Evolutionary conservation across 345 rosid genomes (phyloP).

Genomic region (Xanthoceras sorbifolium): DNA sequence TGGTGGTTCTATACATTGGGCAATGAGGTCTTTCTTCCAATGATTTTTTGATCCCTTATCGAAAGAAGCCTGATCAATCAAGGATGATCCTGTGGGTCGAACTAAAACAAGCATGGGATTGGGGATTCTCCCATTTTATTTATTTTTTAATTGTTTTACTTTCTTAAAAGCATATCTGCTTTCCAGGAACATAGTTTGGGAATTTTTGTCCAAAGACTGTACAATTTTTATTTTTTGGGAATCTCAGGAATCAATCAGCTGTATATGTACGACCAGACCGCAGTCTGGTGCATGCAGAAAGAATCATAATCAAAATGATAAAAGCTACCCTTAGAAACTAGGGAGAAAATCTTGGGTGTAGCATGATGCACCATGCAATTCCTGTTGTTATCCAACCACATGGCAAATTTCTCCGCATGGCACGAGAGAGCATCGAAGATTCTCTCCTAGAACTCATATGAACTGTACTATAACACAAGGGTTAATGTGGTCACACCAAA

Average conservation of each 20-base stretch:
- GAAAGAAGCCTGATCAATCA: background rate
- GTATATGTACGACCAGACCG: background rate
- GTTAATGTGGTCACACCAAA: background rate
- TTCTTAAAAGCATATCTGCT: background rate
- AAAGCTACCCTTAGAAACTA: background rate
- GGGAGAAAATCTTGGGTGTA: background rate
- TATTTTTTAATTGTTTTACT: background rate
- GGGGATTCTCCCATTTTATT: too few species aligned
- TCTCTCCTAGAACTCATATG: too few species aligned
- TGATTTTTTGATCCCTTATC: background rate
- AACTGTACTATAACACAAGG: background rate
- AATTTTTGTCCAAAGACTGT: conserved; percentile 6
- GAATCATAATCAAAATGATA: background rate
- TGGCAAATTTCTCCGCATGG: too few species aligned
- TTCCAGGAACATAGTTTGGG: background rate
- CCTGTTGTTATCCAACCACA: too few species aligned
- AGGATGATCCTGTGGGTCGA: background rate
- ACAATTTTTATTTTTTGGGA: background rate
- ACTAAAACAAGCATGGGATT: background rate
- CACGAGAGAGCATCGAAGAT: too few species aligned
- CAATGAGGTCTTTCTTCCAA: background rate
- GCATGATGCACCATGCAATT: too few species aligned
- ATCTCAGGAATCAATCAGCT: conserved; percentile 4
- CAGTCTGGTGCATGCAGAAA: too few species aligned
- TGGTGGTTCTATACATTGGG: too few species aligned